Evolutionary conservation across 495 filamentous ascomycete species (phyloP).

Genomic region (Ramalina intermedia): DNA sequence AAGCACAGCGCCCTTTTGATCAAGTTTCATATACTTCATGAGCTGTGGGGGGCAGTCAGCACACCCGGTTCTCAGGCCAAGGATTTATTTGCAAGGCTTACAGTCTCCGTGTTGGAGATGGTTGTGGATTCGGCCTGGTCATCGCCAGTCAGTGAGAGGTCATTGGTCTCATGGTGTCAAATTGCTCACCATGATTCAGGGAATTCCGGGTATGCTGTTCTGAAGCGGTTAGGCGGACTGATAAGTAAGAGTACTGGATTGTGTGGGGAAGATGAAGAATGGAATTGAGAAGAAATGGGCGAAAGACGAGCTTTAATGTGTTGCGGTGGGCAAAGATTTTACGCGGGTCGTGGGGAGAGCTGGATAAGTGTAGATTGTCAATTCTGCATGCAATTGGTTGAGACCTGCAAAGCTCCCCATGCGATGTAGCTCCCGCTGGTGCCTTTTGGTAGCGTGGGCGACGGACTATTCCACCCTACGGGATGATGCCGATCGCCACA

Average conservation of each 20-base stretch:
- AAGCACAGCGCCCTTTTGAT: slow-evolving; percentile 72
- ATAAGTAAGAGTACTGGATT: not conserved
- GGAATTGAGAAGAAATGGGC: not conserved
- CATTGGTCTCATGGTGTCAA: not conserved
- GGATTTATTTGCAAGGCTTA: slow-evolving; percentile 26
- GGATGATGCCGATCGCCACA: too few species aligned
- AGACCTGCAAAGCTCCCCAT: too few species aligned
- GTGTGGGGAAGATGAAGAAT: not conserved
- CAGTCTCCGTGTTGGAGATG: slow-evolving; percentile 58
- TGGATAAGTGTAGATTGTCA: too few species aligned
- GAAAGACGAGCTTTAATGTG: slow-evolving; percentile 1
- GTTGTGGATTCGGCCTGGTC: slow-evolving; percentile 38
- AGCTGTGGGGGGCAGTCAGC: slow-evolving; percentile 38
- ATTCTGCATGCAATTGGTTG: too few species aligned
- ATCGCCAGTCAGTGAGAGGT: not conserved
- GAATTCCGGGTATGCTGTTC: not conserved
- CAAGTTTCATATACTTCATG: slow-evolving; percentile 78
- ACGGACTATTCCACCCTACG: too few species aligned
- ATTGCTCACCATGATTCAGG: slow-evolving; percentile 14
- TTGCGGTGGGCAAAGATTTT: too few species aligned
- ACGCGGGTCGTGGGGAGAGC: too few species aligned
- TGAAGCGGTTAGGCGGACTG: too few species aligned
- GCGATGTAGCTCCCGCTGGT: too few species aligned
- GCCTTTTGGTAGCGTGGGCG: too few species aligned
- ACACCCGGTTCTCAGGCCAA: not conserved